Base-by-base conservation (phyloP, 1,284 basidiomycete genomes). In the Apiotrichum gracile region DNA sequence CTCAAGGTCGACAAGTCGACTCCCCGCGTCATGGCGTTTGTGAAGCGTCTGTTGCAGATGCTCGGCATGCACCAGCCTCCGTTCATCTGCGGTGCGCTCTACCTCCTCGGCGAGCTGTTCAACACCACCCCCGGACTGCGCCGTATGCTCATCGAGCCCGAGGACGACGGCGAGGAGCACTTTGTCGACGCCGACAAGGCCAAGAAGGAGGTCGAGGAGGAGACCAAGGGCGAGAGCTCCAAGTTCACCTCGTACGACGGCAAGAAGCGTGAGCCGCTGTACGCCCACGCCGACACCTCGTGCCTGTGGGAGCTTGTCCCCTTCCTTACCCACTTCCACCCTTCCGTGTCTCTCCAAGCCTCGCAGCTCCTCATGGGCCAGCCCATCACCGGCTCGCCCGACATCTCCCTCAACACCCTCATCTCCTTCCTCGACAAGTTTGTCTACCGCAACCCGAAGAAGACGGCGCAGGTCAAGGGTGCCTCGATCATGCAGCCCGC, bases 401-500 rank as follows among this genome's bases (percentile, higher is more conserved):
- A 98, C 71, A 85, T 98, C 49, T 86, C 88, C 12, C 84, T 92
- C 54, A 92, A 97, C 78, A 94, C 92, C 0, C 82, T 97, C 19
- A 85, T 89, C 2, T 91, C 91, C 64, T 94, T 96, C 80, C 80
- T 94, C 31, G 91, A 94, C 67, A 79, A 83, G 25, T 86, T 87
- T 75, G 88, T 97, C 27, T 97, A 92, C 79, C 90, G 92, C 70
- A 97, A 97, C 72, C 87, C 93, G 2, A 98, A 97, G 79, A 90
- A 93, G 75, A 83, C 81, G 41, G 76, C 83, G 4, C 67, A 68
- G 34, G 69, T 76, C 13, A 87, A 86, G 61, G 88, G 91, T 22
- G 81, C 85, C 3, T 89, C 87, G 56, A 87, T 88, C 58, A 98
- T 98, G 96, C 96, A 99, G 76, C 92, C 92, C n/a, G 83, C 85